Conservation (phyloP, 2,329 filamentous ascomycete genomes). For the Emergomyces orientalis region DNA sequence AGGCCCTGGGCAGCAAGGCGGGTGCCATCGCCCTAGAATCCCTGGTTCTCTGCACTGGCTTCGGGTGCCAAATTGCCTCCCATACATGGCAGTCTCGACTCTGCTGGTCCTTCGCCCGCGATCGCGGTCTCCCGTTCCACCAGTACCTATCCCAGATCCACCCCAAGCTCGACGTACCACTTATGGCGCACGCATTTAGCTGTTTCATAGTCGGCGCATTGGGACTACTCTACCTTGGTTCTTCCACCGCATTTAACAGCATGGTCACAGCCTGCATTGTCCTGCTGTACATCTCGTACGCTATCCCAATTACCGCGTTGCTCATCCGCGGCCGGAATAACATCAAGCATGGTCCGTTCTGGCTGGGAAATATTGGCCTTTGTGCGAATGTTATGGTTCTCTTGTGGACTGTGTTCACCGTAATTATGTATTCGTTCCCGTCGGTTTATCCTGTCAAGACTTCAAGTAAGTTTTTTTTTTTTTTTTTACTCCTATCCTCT, state of each 20-base stretch:
- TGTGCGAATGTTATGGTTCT: slow-evolving; percentile 38
- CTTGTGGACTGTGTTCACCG: slow-evolving; percentile 41
- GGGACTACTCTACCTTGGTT: slow-evolving; percentile 41
- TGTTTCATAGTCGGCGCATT: slow-evolving; percentile 38
- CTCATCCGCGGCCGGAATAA: slow-evolving; percentile 38
- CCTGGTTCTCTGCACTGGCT: slow-evolving; percentile 40
- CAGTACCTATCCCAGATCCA: slow-evolving; percentile 35
- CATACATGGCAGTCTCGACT: slow-evolving; percentile 45
- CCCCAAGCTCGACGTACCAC: slow-evolving; percentile 35
- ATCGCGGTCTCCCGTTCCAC: slow-evolving; percentile 41
- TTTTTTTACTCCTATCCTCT: background rate
- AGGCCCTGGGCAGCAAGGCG: slow-evolving; percentile 34
- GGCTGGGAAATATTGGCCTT: slow-evolving; percentile 37
- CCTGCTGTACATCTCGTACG: slow-evolving; percentile 41
- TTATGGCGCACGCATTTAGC: slow-evolving; percentile 37
- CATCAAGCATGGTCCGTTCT: slow-evolving; percentile 41
- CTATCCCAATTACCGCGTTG: slow-evolving; percentile 40
- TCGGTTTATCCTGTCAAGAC: slow-evolving; percentile 26
- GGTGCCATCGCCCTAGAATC: slow-evolving; percentile 41
- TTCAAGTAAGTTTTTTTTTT: slow-evolving; percentile 24
- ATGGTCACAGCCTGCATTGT: slow-evolving; percentile 40
- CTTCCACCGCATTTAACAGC: slow-evolving; percentile 35
- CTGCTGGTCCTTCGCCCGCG: slow-evolving; percentile 46
- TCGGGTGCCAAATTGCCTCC: slow-evolving; percentile 40
- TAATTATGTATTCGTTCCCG: slow-evolving; percentile 41